Base-by-base conservation (phyloP, 2,329 filamentous ascomycete species). In the Aspergillus sclerotialis region DNA sequence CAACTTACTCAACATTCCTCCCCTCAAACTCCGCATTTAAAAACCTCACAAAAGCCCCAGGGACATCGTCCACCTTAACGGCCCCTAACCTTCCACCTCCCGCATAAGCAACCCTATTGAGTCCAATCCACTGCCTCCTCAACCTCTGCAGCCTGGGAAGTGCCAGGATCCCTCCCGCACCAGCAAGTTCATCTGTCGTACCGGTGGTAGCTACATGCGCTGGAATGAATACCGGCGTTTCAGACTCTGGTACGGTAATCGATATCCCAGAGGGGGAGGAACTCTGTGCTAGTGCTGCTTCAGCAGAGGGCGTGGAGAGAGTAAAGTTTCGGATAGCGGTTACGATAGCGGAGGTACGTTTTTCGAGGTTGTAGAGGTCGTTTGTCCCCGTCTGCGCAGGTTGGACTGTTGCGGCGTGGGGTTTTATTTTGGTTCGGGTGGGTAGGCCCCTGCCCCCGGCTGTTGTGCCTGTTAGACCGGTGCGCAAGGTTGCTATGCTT, bases 1-100 rank as follows among this genome's bases (percentile, higher is more conserved):
- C n/a, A n/a, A n/a, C n/a, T n/a, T n/a, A n/a, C n/a, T n/a, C n/a
- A n/a, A n/a, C n/a, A n/a, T n/a, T n/a, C n/a, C n/a, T n/a, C n/a
- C 55, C 60, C 25, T 54, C 58, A 46, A 67, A 64, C 33, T 64
- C 63, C 16, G 54, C 56, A 48, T 67, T 67, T 40, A 69, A 45
- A 48, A 67, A 69, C 35, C 60, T 50, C 35, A 68, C 61, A 58
- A 69, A 69, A 5, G 64, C 64, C 51, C 64, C 61, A 1, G 54
- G 55, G 10, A 67, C 52, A 39, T 64, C 55, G 13, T 58, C 58
- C 30, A 44, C 33, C 10, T 42, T 44, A 33, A 67, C 40, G 7
- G 48, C 46, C 7, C 60, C 55, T 32, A 55, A 50, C 2, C 49
- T 55, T 19, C 51, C 48, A 15, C 56, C 56, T 48, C 65, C 58